Evolutionary conservation across 176 grass and related monocot species (phyloP), one percentile per base, ranked within the genome.

Genomic region (Aegilops speltoides): DNA sequence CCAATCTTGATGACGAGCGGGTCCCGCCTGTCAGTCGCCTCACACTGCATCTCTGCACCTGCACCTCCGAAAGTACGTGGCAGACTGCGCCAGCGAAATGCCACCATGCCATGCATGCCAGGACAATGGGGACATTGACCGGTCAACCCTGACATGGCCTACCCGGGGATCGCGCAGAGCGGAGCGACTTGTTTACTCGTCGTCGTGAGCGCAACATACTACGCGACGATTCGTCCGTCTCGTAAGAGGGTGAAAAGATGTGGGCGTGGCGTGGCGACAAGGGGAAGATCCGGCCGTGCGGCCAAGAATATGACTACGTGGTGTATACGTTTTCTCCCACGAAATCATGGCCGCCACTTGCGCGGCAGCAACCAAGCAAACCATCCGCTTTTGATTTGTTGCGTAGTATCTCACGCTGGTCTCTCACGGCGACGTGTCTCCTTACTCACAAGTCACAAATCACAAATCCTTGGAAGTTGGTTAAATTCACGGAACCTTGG

Each of bases 81-180:
- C 64, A 68, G 66, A 23, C 60, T 0, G n/a, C 8, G 8, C 2
- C 41, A 45, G 41, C 41, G 10, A 10, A 45, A 45, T 45, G 41
- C 43, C 11, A 13, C 43, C 43, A 4, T 13, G 43, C 43, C 11
- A 45, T 43, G 41, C 38, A 40, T 41, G 40, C 13, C 64, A 36
- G 7, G 9, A 4, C 32, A n/a, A n/a, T 34, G 34, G 10, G 16
- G 69, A 73, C 71, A 45, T 73, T 73, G 71, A 73, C 71, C 70
- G 70, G 70, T 73, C 70, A 73, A 73, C n/a, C 22, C 38, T 73
- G 70, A 45, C 37, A 73, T 73, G 70, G 70, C 70, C 36, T 13
- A 15, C 10, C 70, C 11, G n/a, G 38, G 38, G 70, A 73, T 73
- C 70, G 70, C 38, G 70, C 70, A 45, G 37, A 28, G 12, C 10